Evolutionary conservation across 2,329 filamentous ascomycete genomes (phyloP), one percentile per base, ranked within the genome.

Genomic region (Botryotinia globosa): DNA sequence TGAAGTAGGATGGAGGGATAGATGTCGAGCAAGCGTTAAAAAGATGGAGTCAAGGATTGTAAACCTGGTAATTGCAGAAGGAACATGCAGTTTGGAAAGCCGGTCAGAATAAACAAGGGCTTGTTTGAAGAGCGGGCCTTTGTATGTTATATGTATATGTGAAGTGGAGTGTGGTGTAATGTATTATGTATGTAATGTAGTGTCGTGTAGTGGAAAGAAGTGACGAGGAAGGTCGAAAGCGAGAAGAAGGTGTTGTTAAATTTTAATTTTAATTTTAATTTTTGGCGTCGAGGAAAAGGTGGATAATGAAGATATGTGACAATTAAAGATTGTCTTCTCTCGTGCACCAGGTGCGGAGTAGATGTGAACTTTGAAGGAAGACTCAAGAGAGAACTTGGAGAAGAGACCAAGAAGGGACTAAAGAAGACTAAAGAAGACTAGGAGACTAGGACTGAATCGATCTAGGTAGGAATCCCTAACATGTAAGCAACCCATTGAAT

Each of bases 31-130:
- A 74, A 72, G 74, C 75, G 73, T 76, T 74, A 73, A 76, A 73
- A 76, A 71, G 73, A 76, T 72, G 69, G 71, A 67, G 67, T 71
- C 72, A 76, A 74, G 77, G 76, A 76, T 77, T 59, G 59, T 71
- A 56, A 69, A 74, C 76, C 77, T 76, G 69, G 76, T 64, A 75
- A 62, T 71, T 78, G 77, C 77, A 77, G 77, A 72, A 75, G 66
- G 74, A 74, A 72, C 69, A 74, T 75, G 75, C 73, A 74, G 25
- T 69, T 63, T 34, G 59, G 62, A 66, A 58, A 44, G 51, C 69
- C 51, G 42, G 69, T 29, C 39, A 3, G 64, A 44, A 42, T 51
- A 16, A 34, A 25, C 74, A 74, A 76, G 78, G 77, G 75, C 70
- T 69, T 76, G 74, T 78, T 78, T 77, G 71, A 67, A 37, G 37